phyloP scores from a whole-genome alignment of 2,329 filamentous ascomycete genomes.

The Dothideomycetidae sp. region DNA sequence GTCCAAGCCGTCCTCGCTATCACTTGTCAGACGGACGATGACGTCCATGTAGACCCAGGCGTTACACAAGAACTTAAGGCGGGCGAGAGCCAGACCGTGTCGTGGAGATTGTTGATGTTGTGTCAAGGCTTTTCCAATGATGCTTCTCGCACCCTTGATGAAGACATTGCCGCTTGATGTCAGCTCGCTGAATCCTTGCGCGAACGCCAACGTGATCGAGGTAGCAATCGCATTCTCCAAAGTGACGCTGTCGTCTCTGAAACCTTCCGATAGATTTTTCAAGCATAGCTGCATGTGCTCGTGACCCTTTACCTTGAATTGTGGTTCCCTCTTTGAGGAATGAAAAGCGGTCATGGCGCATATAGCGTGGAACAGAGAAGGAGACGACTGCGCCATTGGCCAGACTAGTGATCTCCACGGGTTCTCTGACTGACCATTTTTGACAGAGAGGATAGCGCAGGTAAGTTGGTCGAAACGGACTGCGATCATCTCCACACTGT shows the following conservation, averaged over 20 bases:
- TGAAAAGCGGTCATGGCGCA: slow-evolving; percentile 58
- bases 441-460: slow-evolving; percentile 56
- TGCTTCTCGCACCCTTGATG: slow-evolving; percentile 50
- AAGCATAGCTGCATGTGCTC: slow-evolving; percentile 56
- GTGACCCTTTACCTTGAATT: slow-evolving; percentile 47
- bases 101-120: slow-evolving; percentile 30
- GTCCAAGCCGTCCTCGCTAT: slow-evolving; percentile 42
- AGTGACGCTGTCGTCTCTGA: slow-evolving; percentile 44
- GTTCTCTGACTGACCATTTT: slow-evolving; percentile 54
- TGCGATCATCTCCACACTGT: slow-evolving; percentile 45
- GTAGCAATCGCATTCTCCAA: slow-evolving; percentile 54
- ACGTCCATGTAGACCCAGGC: slow-evolving; percentile 64
- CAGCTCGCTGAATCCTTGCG: slow-evolving; percentile 57
- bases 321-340: slow-evolving; percentile 42
- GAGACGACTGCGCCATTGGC: slow-evolving; percentile 50
- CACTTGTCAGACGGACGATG: slow-evolving; percentile 51
- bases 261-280: slow-evolving; percentile 41
- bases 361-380: slow-evolving; percentile 53
- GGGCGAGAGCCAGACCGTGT: slow-evolving; percentile 34
- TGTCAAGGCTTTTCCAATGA: slow-evolving; percentile 46
- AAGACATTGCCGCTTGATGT: slow-evolving; percentile 56
- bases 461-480: slow-evolving; percentile 51
- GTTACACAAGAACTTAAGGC: slow-evolving; percentile 54
- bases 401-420: slow-evolving; percentile 59
- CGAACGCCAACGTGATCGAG: slow-evolving; percentile 53